Evolutionary conservation across 164 flowering plant genomes (phyloP).

Genomic region (Liquidambar formosana): DNA sequence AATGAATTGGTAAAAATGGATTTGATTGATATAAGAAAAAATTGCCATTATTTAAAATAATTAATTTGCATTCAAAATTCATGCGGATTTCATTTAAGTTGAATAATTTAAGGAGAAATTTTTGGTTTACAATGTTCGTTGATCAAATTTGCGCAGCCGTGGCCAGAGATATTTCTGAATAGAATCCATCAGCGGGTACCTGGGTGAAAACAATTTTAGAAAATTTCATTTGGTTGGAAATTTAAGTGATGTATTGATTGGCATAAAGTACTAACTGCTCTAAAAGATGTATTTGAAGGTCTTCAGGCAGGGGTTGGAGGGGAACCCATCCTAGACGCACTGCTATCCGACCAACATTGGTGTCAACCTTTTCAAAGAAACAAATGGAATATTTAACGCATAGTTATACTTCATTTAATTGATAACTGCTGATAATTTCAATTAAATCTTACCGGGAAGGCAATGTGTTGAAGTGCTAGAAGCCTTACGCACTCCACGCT

Average conservation of each 20-base stretch:
- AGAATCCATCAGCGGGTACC: conserved; percentile 71
- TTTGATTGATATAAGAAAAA: too few species aligned
- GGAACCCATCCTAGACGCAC: conserved; percentile 97
- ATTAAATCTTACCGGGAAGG: conserved; percentile 53
- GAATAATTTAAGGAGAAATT: conserved; percentile 3
- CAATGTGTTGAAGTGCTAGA: conserved; percentile 45
- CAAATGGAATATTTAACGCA: not conserved
- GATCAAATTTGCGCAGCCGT: conserved; percentile 68
- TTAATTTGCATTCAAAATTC: not conserved
- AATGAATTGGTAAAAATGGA: too few species aligned
- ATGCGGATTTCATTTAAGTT: not conserved
- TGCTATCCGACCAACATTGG: conserved; percentile 85
- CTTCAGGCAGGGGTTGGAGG: conserved; percentile 73
- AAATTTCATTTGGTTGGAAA: conserved; percentile 2
- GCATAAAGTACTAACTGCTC: conserved; percentile 49
- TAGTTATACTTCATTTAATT: not conserved
- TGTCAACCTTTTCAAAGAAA: conserved; percentile 62
- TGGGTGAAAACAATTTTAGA: conserved; percentile 22
- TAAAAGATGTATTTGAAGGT: conserved; percentile 70
- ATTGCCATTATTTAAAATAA: too few species aligned
- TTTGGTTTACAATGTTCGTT: conserved; percentile 56
- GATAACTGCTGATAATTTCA: not conserved
- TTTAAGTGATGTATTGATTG: not conserved
- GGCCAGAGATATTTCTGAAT: conserved; percentile 93
- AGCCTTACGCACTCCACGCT: conserved; percentile 68